Percentiles rank a stretch among this genome's conserved stretches.
These are phyloP conservation scores for Senna siamea DNA, from an alignment of 306 rosid genomes.

Conservation along the genomic window DNA sequence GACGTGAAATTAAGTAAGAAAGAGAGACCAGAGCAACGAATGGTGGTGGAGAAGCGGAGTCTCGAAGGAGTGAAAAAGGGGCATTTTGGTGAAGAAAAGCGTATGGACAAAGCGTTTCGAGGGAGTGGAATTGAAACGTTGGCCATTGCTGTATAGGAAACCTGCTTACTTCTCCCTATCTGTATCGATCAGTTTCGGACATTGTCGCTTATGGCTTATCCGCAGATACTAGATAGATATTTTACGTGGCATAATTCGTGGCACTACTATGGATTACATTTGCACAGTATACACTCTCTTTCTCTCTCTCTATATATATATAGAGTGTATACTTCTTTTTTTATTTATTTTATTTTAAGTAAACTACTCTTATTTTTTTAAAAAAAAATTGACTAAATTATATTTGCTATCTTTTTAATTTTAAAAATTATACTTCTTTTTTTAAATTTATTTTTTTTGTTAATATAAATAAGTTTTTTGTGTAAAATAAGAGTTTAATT, in stretches of 20 bases:
- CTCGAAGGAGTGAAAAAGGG: slow-evolving; percentile 24
- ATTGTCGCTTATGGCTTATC: slow-evolving; percentile 33
- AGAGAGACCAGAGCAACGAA: slow-evolving; percentile 61
- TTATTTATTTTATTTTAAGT: too few species aligned
- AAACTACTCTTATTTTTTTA: too few species aligned
- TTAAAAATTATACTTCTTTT: too few species aligned
- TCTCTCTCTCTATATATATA: too few species aligned
- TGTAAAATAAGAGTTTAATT: too few species aligned
- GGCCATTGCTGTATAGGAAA: slow-evolving; percentile 53
- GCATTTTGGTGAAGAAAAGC: slow-evolving; percentile 47
- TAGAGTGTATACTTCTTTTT: too few species aligned
- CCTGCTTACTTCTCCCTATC: slow-evolving; percentile 6
- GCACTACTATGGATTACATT: too few species aligned
- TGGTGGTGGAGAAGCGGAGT: slow-evolving; percentile 31
- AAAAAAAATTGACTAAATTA: too few species aligned
- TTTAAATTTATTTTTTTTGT: too few species aligned
- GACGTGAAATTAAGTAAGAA: background rate
- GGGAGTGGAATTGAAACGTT: slow-evolving; percentile 59
- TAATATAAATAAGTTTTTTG: too few species aligned
- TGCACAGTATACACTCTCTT: too few species aligned
- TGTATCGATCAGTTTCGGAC: slow-evolving; percentile 9
- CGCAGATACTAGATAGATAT: slow-evolving; percentile 40
- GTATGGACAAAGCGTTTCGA: slow-evolving; percentile 45
- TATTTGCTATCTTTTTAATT: too few species aligned
- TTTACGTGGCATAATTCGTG: slow-evolving; percentile 41